phyloP scores from a whole-genome alignment of 2,329 filamentous ascomycete species.

The Plectosphaerella cucumerina region DNA sequence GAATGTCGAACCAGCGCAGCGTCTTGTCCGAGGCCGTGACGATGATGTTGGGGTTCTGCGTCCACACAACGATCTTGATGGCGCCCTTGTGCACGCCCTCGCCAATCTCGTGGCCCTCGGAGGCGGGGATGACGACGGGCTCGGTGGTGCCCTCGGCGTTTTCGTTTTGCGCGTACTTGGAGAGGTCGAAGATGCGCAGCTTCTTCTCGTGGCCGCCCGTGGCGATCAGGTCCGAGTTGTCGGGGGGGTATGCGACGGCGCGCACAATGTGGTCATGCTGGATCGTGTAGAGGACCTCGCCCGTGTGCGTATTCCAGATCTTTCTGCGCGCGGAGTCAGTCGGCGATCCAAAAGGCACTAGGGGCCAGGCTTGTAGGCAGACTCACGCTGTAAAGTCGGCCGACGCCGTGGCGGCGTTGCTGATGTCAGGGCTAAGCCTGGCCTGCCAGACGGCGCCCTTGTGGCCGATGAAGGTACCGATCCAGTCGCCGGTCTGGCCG shows the following conservation, averaged over 20 bases:
- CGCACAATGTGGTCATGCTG: slow-evolving; percentile 95
- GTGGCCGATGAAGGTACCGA: slow-evolving; percentile 95
- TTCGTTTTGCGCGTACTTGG: slow-evolving; percentile 50
- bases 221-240: slow-evolving; percentile 78
- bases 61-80: slow-evolving; percentile 97
- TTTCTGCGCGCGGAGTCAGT: slow-evolving; percentile 53
- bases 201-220: slow-evolving; percentile 97
- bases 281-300: slow-evolving; percentile 81
- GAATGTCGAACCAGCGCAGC: slow-evolving; percentile 90
- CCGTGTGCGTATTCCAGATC: slow-evolving; percentile 95
- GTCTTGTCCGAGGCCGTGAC: slow-evolving; percentile 91
- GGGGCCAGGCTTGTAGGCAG: background rate
- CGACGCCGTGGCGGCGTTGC: slow-evolving; percentile 85
- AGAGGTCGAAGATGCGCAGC: slow-evolving; percentile 86
- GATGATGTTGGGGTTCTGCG: slow-evolving; percentile 78
- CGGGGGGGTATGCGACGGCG: slow-evolving; percentile 82
- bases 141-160: slow-evolving; percentile 19
- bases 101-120: slow-evolving; percentile 80
- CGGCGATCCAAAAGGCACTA: slow-evolving; percentile 20
- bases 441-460: slow-evolving; percentile 98
- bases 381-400: slow-evolving; percentile 91
- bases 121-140: slow-evolving; percentile 49
- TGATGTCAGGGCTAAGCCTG: slow-evolving; percentile 81
- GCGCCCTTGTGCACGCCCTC: slow-evolving; percentile 76
- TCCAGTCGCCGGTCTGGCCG: slow-evolving; percentile 94